Evolutionary conservation across 306 rosid species (phyloP).

Genomic region (Malus asiatica): DNA sequence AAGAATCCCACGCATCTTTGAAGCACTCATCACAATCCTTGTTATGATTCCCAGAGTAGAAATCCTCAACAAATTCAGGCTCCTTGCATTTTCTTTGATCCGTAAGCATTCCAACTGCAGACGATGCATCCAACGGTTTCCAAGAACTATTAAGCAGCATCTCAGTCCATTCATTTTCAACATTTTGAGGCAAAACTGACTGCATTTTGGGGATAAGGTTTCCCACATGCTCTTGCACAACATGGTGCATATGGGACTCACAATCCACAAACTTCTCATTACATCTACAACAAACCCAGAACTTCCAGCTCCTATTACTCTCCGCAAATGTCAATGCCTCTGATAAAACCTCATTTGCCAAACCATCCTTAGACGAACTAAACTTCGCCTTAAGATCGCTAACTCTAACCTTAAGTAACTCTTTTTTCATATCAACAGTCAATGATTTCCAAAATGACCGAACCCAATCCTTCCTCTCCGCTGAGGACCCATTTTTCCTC

Average conservation of each 20-base stretch:
- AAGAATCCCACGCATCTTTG: conserved; percentile 50
- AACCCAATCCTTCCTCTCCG: conserved; percentile 76
- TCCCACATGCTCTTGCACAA: conserved; percentile 75
- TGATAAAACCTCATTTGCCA: conserved; percentile 44
- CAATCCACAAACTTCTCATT: conserved; percentile 43
- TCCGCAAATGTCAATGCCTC: conserved; percentile 68
- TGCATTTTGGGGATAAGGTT: conserved; percentile 67
- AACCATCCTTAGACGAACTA: conserved; percentile 58
- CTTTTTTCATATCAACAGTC: conserved; percentile 58
- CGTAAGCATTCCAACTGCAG: conserved; percentile 64
- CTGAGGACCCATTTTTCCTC: conserved; percentile 54
- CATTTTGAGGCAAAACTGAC: conserved; percentile 65
- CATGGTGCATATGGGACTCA: conserved; percentile 69
- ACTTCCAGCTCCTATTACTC: conserved; percentile 66
- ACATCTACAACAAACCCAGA: conserved; percentile 82
- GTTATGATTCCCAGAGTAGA: conserved; percentile 25
- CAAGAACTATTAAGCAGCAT: conserved; percentile 77
- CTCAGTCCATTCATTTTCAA: conserved; percentile 71
- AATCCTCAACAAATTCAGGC: conserved; percentile 40
- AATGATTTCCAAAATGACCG: conserved; percentile 60
- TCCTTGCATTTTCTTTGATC: conserved; percentile 35
- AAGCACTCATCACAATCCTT: conserved; percentile 44
- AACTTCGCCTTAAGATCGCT: conserved; percentile 61
- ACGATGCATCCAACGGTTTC: conserved; percentile 74
- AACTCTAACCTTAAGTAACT: conserved; percentile 57